phyloP scores from a whole-genome alignment of 768 basidiomycete species.

The Phylloporus arenicola region DNA sequence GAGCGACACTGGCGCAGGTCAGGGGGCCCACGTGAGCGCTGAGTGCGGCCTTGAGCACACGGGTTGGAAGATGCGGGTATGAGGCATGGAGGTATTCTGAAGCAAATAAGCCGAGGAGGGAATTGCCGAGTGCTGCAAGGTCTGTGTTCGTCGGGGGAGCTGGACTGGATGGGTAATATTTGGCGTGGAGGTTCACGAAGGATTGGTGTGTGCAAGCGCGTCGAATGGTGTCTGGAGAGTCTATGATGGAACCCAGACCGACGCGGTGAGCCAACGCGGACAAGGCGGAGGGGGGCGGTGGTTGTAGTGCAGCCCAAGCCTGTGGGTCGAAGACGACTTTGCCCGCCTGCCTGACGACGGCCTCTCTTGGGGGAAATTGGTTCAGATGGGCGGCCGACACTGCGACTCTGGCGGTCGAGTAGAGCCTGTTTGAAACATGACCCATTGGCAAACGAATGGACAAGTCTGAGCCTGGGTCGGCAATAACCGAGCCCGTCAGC shows the following conservation, averaged over 20 bases:
- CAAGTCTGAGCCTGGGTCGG: slow-evolving; percentile 21
- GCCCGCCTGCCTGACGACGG: slow-evolving; percentile 33
- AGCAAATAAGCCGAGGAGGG: slow-evolving; percentile 86
- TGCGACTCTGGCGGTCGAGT: slow-evolving; percentile 45
- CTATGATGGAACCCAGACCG: slow-evolving; percentile 57
- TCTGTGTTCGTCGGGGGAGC: slow-evolving; percentile 65
- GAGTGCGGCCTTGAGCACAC: slow-evolving; percentile 85
- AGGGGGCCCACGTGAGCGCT: slow-evolving; percentile 87
- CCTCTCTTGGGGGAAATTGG: slow-evolving; percentile 60
- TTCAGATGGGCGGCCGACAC: slow-evolving; percentile 51
- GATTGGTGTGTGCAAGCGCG: slow-evolving; percentile 82
- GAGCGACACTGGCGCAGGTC: slow-evolving; percentile 79
- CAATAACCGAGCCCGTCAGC: slow-evolving; percentile 19
- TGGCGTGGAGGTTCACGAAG: slow-evolving; percentile 49
- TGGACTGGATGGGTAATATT: slow-evolving; percentile 52
- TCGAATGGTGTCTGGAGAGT: slow-evolving; percentile 49
- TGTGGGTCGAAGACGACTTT: slow-evolving; percentile 54
- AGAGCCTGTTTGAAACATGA: slow-evolving; percentile 53
- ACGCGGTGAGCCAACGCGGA: slow-evolving; percentile 73
- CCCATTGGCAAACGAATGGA: slow-evolving; percentile 38
- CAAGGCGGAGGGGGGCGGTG: slow-evolving; percentile 65
- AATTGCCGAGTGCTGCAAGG: slow-evolving; percentile 74
- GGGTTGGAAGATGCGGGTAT: slow-evolving; percentile 88
- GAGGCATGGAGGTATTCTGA: slow-evolving; percentile 73
- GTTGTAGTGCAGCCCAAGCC: slow-evolving; percentile 66